phyloP scores from a whole-genome alignment of 73 alveolate species.

The Durusdinium trenchii region DNA sequence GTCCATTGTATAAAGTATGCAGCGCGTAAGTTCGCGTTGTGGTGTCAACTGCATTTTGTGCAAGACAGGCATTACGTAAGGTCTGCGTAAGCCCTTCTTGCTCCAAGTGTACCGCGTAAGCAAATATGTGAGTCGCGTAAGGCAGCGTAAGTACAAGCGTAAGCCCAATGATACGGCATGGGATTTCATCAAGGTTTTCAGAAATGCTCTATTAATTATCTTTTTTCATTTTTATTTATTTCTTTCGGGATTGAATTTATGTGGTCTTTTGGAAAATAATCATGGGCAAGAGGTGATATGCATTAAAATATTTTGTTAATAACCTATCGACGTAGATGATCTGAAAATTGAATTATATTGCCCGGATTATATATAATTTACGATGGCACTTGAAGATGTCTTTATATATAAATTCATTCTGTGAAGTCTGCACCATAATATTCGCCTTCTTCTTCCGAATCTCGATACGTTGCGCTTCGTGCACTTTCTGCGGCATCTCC shows the following conservation, averaged over 20 bases:
- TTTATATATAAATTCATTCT: background rate
- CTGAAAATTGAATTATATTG: background rate
- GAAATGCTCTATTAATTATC: background rate
- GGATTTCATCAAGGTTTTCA: too few species aligned
- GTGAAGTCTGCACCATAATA: background rate
- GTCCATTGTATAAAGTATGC: too few species aligned
- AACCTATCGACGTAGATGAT: background rate
- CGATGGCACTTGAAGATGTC: background rate
- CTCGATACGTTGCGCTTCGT: conserved; percentile 27
- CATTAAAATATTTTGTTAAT: background rate
- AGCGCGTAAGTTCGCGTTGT: too few species aligned
- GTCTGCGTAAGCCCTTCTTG: too few species aligned
- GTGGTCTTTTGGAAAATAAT: background rate
- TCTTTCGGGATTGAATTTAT: background rate
- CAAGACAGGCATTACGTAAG: too few species aligned
- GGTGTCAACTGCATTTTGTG: too few species aligned
- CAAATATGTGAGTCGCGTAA: too few species aligned
- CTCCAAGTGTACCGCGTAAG: too few species aligned
- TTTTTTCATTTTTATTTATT: background rate
- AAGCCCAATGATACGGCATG: too few species aligned
- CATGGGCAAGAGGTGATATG: background rate
- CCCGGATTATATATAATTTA: background rate
- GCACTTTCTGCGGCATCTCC: background rate
- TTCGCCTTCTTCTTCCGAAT: background rate
- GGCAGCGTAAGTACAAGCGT: too few species aligned